phyloP scores from a whole-genome alignment of 768 basidiomycete species.

The Clitopilus hobsonii region DNA sequence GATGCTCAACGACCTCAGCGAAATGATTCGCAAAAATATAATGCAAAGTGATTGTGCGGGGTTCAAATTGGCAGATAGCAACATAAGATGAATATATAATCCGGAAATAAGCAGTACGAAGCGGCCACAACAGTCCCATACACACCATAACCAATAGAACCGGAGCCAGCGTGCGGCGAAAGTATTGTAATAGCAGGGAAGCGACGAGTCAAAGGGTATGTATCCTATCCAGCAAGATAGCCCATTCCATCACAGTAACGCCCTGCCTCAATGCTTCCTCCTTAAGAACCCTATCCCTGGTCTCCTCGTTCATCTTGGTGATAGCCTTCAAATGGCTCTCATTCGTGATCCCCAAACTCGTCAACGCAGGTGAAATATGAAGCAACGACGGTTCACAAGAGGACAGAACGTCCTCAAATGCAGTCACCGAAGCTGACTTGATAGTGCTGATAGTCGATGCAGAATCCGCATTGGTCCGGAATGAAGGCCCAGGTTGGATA shows the following conservation, averaged over 20 bases:
- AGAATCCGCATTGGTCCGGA: slow-evolving; percentile 32
- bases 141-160: too few relatives aligned
- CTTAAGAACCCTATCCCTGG: slow-evolving; percentile 63
- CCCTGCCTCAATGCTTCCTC: slow-evolving; percentile 66
- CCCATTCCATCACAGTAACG: slow-evolving; percentile 75
- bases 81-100: too few relatives aligned
- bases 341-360: slow-evolving; percentile 51
- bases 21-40: too few relatives aligned
- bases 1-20: too few relatives aligned
- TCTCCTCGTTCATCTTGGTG: slow-evolving; percentile 56
- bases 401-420: slow-evolving; percentile 50
- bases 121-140: too few relatives aligned
- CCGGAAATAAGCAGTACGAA: too few relatives aligned
- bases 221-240: slow-evolving; percentile 65
- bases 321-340: slow-evolving; percentile 63
- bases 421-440: slow-evolving; percentile 25
- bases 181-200: too few relatives aligned
- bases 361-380: slow-evolving; percentile 56
- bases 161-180: too few relatives aligned
- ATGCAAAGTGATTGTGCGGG: not conserved
- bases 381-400: slow-evolving; percentile 63
- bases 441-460: slow-evolving; percentile 41
- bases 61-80: not conserved
- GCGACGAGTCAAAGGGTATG: slow-evolving; percentile 27
- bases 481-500: slow-evolving; percentile 19